A percentile compares a stretch with the other conserved stretches of the same genome.
Conservation (phyloP, 2,329 filamentous ascomycete genomes). For the Aureobasidium sp. region DNA sequence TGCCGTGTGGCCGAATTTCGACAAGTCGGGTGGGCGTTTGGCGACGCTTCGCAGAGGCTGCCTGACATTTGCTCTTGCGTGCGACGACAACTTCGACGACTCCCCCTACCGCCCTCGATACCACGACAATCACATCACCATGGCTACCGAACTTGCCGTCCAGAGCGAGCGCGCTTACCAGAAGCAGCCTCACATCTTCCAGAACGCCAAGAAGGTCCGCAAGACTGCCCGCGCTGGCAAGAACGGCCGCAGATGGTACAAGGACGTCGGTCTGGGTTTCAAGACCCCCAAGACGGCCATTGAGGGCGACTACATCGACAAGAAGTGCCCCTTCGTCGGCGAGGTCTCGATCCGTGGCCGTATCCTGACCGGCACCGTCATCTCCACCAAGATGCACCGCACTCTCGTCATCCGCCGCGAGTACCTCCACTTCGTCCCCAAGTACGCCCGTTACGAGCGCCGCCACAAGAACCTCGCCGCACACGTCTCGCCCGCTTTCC, state of each 20-base stretch:
- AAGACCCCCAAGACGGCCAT: slow-evolving; percentile 97
- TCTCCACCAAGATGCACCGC: slow-evolving; percentile 99
- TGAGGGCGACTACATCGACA: slow-evolving; percentile 99
- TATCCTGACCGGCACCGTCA: slow-evolving; percentile 98
- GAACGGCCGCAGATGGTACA: slow-evolving; percentile 95
- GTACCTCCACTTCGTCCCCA: slow-evolving; percentile 99
- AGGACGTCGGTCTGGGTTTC: slow-evolving; percentile 99
- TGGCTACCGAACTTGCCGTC: slow-evolving; percentile 98
- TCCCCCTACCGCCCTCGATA: slow-evolving; percentile 13
- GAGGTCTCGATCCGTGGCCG: slow-evolving; percentile 98
- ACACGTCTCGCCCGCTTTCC: slow-evolving; percentile 98
- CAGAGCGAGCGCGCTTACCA: slow-evolving; percentile 99
- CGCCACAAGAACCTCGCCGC: slow-evolving; percentile 99
- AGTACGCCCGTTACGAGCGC: slow-evolving; percentile 99
- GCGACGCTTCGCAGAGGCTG: background rate
- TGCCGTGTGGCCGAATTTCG: background rate
- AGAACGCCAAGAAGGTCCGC: slow-evolving; percentile 88
- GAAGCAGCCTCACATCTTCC: slow-evolving; percentile 99
- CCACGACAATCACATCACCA: slow-evolving; percentile 46
- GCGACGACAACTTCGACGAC: slow-evolving; percentile 17
- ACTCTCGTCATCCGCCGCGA: slow-evolving; percentile 98
- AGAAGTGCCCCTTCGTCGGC: slow-evolving; percentile 99
- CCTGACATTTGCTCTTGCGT: background rate
- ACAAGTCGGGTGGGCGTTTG: background rate
- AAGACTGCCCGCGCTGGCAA: slow-evolving; percentile 77